Conservation (phyloP, 2,329 filamentous ascomycete species). For the Epichloe hybrida region DNA sequence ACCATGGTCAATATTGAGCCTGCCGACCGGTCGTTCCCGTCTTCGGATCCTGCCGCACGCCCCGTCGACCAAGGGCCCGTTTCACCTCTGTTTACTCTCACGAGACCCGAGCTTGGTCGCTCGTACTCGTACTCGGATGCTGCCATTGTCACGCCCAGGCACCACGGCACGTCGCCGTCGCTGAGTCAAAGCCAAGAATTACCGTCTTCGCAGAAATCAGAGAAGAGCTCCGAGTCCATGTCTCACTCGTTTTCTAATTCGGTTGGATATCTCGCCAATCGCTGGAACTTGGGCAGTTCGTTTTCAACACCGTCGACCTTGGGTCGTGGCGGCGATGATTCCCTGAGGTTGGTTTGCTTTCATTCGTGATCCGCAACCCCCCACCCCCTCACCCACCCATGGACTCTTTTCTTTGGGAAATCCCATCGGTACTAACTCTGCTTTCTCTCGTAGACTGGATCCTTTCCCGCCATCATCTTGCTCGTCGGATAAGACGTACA, state of each 20-base stretch:
- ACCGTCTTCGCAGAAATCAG: slow-evolving; percentile 15
- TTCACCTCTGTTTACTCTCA: slow-evolving; percentile 9
- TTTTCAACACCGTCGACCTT: slow-evolving; percentile 35
- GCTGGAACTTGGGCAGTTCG: slow-evolving; percentile 40
- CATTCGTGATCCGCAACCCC: too few species aligned
- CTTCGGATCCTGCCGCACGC: slow-evolving; percentile 16
- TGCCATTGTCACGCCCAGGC: slow-evolving; percentile 14
- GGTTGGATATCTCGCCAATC: slow-evolving; percentile 39
- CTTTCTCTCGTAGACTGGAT: slow-evolving; percentile 21
- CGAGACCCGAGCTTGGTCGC: slow-evolving; percentile 4
- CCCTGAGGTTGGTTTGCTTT: slow-evolving; percentile 26
- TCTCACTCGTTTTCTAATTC: slow-evolving; percentile 30
- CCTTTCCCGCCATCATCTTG: slow-evolving; percentile 30
- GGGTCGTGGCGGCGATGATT: slow-evolving; percentile 26
- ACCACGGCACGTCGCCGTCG: slow-evolving; percentile 5
- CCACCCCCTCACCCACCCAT: neutral
- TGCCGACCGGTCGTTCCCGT: slow-evolving; percentile 13
- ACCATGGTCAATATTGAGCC: slow-evolving; percentile 12
- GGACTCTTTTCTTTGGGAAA: neutral
- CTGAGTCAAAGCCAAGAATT: slow-evolving; percentile 14
- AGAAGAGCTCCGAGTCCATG: slow-evolving; percentile 15
- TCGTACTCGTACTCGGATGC: slow-evolving; percentile 10
- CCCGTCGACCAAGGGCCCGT: slow-evolving; percentile 11
- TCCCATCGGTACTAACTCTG: neutral
- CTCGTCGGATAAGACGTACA: slow-evolving; percentile 28